Conservation (phyloP, 2,329 filamentous ascomycete genomes). For the Cordyceps militaris region DNA sequence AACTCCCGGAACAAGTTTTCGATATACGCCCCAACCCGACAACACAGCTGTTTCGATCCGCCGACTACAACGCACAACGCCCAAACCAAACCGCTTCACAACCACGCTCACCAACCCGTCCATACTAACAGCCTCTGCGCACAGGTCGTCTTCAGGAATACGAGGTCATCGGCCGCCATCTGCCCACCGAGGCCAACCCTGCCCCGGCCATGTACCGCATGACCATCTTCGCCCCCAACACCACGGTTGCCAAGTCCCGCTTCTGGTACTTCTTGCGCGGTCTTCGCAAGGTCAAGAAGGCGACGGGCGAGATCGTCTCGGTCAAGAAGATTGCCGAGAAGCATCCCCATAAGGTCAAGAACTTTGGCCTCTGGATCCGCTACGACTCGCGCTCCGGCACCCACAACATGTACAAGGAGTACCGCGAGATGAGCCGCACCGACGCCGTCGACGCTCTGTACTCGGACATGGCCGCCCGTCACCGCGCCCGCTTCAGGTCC, state of each 20-base stretch:
- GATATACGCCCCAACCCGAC: neutral
- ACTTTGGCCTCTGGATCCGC: constrained; percentile 99
- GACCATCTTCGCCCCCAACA: constrained; percentile 98
- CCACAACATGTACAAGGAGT: constrained; percentile 99
- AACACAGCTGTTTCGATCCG: neutral
- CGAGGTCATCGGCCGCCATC: constrained; percentile 99
- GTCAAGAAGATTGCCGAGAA: constrained; percentile 98
- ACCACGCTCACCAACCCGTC: neutral
- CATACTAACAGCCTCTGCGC: constrained; percentile 26
- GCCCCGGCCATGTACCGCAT: constrained; percentile 99
- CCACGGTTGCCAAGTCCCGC: constrained; percentile 97
- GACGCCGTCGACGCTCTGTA: constrained; percentile 96
- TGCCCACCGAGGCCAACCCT: constrained; percentile 96
- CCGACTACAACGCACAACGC: constrained; percentile 6
- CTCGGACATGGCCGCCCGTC: constrained; percentile 99
- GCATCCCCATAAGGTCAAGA: constrained; percentile 99
- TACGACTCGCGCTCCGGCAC: constrained; percentile 99
- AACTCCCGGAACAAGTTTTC: neutral
- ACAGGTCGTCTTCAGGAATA: constrained; percentile 99
- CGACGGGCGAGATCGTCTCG: constrained; percentile 97
- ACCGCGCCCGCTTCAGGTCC: constrained; percentile 92
- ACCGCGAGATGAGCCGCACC: constrained; percentile 95
- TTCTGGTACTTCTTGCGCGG: constrained; percentile 99
- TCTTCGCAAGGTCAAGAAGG: constrained; percentile 99
- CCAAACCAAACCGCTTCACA: constrained; percentile 1